phyloP scores from a whole-genome alignment of 106 monocot genomes.

The Dendrobium officinale region DNA sequence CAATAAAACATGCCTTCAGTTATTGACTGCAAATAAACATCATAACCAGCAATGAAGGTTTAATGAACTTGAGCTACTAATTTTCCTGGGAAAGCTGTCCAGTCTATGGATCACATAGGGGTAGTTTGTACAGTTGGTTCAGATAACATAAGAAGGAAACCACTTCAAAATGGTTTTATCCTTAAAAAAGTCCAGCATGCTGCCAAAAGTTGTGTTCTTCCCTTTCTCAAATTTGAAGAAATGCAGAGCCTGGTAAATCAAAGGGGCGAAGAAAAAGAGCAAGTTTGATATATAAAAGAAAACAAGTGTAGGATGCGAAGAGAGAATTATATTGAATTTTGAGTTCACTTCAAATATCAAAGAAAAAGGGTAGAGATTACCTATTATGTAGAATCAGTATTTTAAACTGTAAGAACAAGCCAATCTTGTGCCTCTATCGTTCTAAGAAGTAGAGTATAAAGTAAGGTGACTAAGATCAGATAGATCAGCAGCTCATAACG shows the following conservation, averaged over 20 bases:
- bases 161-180: not conserved
- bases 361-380: slow-evolving; percentile 12
- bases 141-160: not conserved
- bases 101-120: not conserved
- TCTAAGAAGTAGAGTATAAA: not conserved
- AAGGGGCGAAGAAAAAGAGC: not conserved
- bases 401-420: slow-evolving; percentile 8
- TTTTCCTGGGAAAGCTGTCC: not conserved
- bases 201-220: no score
- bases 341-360: slow-evolving; percentile 1
- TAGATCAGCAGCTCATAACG: slow-evolving; percentile 74
- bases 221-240: not conserved
- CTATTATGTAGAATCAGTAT: slow-evolving; percentile 12
- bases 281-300: not conserved
- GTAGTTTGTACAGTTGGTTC: not conserved
- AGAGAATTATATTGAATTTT: slow-evolving; percentile 2
- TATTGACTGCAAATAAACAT: no score
- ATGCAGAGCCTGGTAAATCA: not conserved
- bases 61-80: no score
- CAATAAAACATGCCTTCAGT: no score
- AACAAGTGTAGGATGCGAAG: not conserved
- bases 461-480: no score
- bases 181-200: not conserved
- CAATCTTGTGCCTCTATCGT: not conserved
- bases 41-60: no score